Percentiles rank a stretch among this genome's conserved stretches.
Conservation (phyloP, 2,329 filamentous ascomycete genomes). For the Pseudogymnoascus sp. region DNA sequence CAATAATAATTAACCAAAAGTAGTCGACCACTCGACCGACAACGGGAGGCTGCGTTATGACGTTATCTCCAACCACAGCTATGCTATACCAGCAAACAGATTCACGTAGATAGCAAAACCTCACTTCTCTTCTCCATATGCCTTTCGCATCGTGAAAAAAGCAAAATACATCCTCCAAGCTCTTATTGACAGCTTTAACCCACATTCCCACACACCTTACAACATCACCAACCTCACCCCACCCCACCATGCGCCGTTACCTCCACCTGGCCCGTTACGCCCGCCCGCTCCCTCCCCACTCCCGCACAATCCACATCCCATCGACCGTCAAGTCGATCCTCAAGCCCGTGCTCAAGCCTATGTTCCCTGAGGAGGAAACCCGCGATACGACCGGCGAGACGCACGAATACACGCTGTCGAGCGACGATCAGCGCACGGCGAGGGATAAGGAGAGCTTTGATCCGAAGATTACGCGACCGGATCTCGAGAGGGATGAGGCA, state of each 20-base stretch:
- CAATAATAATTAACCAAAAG: neutral
- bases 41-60: neutral
- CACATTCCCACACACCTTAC: neutral
- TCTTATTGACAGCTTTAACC: neutral
- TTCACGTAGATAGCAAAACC: neutral
- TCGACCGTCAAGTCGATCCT: neutral
- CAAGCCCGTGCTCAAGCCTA: neutral
- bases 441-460: neutral
- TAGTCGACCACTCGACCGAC: neutral
- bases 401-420: constrained; percentile 1
- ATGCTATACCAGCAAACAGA: neutral
- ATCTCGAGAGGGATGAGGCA: neutral
- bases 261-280: neutral
- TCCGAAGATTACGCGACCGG: neutral
- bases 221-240: neutral
- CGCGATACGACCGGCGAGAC: neutral
- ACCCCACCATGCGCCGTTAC: neutral
- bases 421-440: neutral
- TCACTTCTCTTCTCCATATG: neutral
- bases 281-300: neutral
- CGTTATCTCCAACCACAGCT: neutral
- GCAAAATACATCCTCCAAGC: neutral
- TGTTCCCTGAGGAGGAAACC: neutral
- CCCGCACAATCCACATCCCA: neutral
- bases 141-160: neutral